Percentiles rank a stretch among this genome's conserved stretches.
phyloP scores from a whole-genome alignment of 176 grass and related monocot genomes.

The Triticum timopheevii region DNA sequence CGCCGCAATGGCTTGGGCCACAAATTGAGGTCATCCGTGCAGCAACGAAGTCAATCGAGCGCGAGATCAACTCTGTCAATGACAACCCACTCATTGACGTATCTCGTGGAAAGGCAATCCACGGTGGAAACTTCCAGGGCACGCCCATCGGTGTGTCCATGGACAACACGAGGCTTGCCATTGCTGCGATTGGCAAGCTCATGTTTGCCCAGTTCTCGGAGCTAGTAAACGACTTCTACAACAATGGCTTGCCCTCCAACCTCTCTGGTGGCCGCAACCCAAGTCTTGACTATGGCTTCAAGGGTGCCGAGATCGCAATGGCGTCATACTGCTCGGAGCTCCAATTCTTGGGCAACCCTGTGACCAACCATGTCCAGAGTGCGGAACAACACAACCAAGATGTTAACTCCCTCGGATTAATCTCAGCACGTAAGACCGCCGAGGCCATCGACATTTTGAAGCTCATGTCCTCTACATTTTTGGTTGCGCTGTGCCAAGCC shows the following conservation, averaged over 20 bases:
- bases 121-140: conserved; percentile 63
- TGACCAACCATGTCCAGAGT: conserved; percentile 89
- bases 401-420: conserved; percentile 76
- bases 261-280: conserved; percentile 75
- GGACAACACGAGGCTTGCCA: conserved; percentile 58
- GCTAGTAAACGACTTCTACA: conserved; percentile 87
- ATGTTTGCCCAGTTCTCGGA: conserved; percentile 88
- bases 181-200: conserved; percentile 62
- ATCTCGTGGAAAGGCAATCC: conserved; percentile 51
- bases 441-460: conserved; percentile 79
- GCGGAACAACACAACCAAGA: conserved; percentile 92
- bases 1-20: conserved; percentile 39
- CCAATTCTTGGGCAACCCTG: conserved; percentile 76
- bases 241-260: conserved; percentile 79
- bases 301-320: conserved; percentile 90
- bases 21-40: conserved; percentile 51
- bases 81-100: conserved; percentile 66
- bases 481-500: conserved; percentile 12
- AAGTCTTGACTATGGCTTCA: conserved; percentile 86
- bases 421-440: conserved; percentile 71
- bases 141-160: conserved; percentile 69
- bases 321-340: conserved; percentile 78
- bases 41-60: conserved; percentile 50
- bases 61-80: conserved; percentile 64
- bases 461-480: conserved; percentile 70